phyloP scores from a whole-genome alignment of 1,139 yeast genomes.

The Candida pseudoviswanathii region DNA sequence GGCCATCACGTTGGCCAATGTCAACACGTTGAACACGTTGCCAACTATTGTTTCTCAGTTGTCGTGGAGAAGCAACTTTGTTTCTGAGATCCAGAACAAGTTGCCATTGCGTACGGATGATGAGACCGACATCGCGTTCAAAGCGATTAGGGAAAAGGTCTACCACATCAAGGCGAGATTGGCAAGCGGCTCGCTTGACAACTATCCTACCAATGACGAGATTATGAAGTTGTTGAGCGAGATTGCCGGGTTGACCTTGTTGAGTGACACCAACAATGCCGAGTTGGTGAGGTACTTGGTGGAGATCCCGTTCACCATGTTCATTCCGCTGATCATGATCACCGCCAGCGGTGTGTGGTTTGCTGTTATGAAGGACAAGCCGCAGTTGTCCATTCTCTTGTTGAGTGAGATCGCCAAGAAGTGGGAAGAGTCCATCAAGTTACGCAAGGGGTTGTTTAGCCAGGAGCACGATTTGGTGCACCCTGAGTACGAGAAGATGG shows the following conservation, averaged over 20 bases:
- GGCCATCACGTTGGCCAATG: slow-evolving; percentile 29
- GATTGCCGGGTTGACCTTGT: slow-evolving; percentile 49
- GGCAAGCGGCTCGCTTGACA: not conserved
- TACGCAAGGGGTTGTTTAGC: slow-evolving; percentile 67
- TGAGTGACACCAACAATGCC: slow-evolving; percentile 48
- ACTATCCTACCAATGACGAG: slow-evolving; percentile 22
- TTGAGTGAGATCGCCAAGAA: slow-evolving; percentile 66
- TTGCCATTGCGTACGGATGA: slow-evolving; percentile 34
- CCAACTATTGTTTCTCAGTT: slow-evolving; percentile 80
- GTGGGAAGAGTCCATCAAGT: slow-evolving; percentile 70
- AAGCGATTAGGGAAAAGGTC: slow-evolving; percentile 26
- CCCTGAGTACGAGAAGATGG: slow-evolving; percentile 79
- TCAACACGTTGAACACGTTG: slow-evolving; percentile 53
- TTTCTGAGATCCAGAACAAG: slow-evolving; percentile 41
- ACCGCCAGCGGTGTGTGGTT: slow-evolving; percentile 81
- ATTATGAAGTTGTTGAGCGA: slow-evolving; percentile 49
- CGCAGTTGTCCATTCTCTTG: slow-evolving; percentile 59
- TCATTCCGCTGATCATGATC: slow-evolving; percentile 62
- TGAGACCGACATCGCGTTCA: slow-evolving; percentile 26
- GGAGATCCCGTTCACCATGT: slow-evolving; percentile 67
- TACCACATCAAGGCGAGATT: slow-evolving; percentile 17
- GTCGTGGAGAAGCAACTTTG: slow-evolving; percentile 65
- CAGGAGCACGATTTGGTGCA: slow-evolving; percentile 56
- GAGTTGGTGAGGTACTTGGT: slow-evolving; percentile 62
- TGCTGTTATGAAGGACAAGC: slow-evolving; percentile 68